Evolutionary conservation across 1,284 basidiomycete species (phyloP), one percentile per base, ranked within the genome.

Genomic region (Ustilago hordei): DNA sequence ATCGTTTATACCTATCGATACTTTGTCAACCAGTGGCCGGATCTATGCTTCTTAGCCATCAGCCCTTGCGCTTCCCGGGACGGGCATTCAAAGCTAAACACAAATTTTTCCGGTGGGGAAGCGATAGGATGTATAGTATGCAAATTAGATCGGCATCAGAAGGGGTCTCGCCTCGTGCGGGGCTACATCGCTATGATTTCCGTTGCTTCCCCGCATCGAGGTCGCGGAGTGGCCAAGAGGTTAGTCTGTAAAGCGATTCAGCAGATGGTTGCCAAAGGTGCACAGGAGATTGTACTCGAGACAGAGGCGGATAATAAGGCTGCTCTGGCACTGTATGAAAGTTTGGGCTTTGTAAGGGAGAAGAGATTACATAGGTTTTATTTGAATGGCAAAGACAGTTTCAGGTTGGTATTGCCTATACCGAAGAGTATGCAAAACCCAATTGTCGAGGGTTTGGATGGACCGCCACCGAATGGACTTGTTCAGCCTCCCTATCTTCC

Each of bases 111-210:
- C 8, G 31, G 4, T n/a, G 31, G 34, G 28, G 50, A 55, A n/a
- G 28, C 83, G 0, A 75, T 85, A 2, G 96, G 94, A 23, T 94
- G 94, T 5, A 93, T 99, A 69, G 93, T 99, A 34, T 95, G 94
- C 90, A 98, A 98, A 88, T 93, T 96, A 86, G 95, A 94, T 80
- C 89, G 90, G 83, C 95, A 98, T 87, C 59, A 81, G 31, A 89
- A 89, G 70, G 82, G 85, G 7, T 75, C 80, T 12, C 88, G 89
- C 4, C 88, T 91, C 5, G 93, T 94, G 87, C 88, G 96, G 81
- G 96, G 96, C 4, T 99, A 99, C 85, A 97, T 99, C 69, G 96
- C 95, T 35, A 99, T 99, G 97, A 90, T 99, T 62, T 81, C 79
- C 52, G 79, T 86, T 9, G 64, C 76, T 9, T 45, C 68, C 1